Evolutionary conservation across 768 basidiomycete genomes (phyloP).

Genomic region (Boletus tylopilopsis): DNA sequence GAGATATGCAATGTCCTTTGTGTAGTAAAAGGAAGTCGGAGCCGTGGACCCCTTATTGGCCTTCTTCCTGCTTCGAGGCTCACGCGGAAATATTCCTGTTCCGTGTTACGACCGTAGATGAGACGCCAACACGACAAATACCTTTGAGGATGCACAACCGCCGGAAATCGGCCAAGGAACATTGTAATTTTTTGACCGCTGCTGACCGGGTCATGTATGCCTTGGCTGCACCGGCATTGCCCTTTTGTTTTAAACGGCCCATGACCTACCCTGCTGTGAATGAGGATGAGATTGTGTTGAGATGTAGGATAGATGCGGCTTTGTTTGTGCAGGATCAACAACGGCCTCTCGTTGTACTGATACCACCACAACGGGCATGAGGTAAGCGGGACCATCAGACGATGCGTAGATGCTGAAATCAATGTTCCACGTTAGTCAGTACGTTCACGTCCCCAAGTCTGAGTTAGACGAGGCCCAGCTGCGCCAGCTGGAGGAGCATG

Average conservation of each 20-base stretch:
- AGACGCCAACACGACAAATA: conserved; percentile 28
- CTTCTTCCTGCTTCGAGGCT: conserved; percentile 85
- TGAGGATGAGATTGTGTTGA: background rate
- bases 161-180: conserved; percentile 94
- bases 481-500: conserved; percentile 94
- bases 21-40: conserved; percentile 96
- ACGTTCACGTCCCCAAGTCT: conserved; percentile 93
- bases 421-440: conserved; percentile 61
- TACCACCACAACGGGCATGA: conserved; percentile 21
- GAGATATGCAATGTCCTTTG: conserved; percentile 96
- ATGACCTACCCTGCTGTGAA: conserved; percentile 34
- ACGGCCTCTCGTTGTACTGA: too few species aligned
- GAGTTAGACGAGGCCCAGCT: conserved; percentile 97
- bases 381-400: conserved; percentile 21
- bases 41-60: conserved; percentile 98
- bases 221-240: conserved; percentile 88
- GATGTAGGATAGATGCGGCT: conserved; percentile 5
- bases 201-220: conserved; percentile 87
- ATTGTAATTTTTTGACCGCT: conserved; percentile 94
- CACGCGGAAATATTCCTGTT: conserved; percentile 94
- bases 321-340: conserved; percentile 34
- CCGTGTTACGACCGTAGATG: conserved; percentile 9
- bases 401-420: background rate
- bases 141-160: conserved; percentile 97
- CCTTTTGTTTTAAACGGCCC: conserved; percentile 80